phyloP scores from a whole-genome alignment of 345 rosid species.

The Aquilaria malaccensis region DNA sequence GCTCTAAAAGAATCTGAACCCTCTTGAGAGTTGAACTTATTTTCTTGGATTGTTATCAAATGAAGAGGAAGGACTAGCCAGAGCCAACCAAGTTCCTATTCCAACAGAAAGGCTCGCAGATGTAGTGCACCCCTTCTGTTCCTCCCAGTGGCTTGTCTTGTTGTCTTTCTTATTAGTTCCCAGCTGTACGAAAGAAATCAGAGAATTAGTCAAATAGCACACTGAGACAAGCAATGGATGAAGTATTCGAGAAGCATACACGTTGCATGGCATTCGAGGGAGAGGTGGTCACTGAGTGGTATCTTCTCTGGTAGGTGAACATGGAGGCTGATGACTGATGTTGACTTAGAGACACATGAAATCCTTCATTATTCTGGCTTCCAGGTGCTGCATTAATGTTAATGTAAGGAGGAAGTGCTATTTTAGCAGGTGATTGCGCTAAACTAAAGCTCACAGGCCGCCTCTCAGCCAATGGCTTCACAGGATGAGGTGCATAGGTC shows the following conservation, averaged over 20 bases:
- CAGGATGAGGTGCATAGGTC: constrained; percentile 4
- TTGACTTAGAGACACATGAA: constrained; percentile 10
- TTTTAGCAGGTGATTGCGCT: constrained; percentile 11
- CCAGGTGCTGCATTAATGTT: constrained; percentile 50
- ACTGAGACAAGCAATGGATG: not conserved
- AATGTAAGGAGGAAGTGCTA: constrained; percentile 20
- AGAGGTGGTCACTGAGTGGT: constrained; percentile 7
- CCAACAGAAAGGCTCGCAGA: constrained; percentile 13
- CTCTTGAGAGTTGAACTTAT: too few relatives aligned
- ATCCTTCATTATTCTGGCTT: constrained; percentile 16
- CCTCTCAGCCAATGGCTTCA: constrained; percentile 48
- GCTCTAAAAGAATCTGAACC: too few relatives aligned
- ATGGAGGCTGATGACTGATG: constrained; percentile 18
- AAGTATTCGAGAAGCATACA: constrained; percentile 12
- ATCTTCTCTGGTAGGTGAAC: constrained; percentile 39
- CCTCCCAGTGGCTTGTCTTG: constrained; percentile 2
- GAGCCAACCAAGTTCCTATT: constrained; percentile 23
- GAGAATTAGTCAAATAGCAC: not conserved
- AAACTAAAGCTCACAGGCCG: constrained; percentile 18
- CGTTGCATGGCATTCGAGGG: constrained; percentile 4
- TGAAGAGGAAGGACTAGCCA: constrained; percentile 15
- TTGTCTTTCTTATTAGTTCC: constrained; percentile 14
- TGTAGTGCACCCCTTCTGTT: constrained; percentile 11
- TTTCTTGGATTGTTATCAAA: constrained; percentile 12
- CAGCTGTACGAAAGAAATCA: constrained; percentile 16